These are phyloP conservation scores for Kandelia obovata DNA, from an alignment of 345 rosid genomes.

Conservation along the genomic window DNA sequence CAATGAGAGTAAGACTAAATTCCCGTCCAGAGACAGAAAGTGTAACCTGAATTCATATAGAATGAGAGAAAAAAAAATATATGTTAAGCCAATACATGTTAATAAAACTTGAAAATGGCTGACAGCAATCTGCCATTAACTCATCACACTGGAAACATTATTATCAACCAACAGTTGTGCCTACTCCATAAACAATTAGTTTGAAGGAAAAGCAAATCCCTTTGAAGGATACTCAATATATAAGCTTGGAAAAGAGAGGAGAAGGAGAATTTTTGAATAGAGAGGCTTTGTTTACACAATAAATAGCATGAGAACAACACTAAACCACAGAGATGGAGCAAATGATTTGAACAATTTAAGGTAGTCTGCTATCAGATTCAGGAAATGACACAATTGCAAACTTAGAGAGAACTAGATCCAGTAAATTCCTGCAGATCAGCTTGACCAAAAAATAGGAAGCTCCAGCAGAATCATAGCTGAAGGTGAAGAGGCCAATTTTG, in stretches of 20 bases:
- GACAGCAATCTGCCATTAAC: neutral
- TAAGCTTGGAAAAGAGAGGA: neutral
- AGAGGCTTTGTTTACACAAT: neutral
- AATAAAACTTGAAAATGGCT: neutral
- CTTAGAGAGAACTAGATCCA: neutral
- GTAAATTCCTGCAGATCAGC: neutral
- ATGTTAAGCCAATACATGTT: neutral
- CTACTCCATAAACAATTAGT: neutral
- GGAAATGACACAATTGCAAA: neutral
- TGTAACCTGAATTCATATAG: slow-evolving; percentile 49
- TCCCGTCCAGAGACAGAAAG: slow-evolving; percentile 74
- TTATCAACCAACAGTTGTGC: neutral
- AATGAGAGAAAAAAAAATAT: slow-evolving; percentile 11
- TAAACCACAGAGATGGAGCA: neutral
- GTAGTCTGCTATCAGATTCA: neutral
- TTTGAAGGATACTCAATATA: neutral
- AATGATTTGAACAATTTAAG: neutral
- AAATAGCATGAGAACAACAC: neutral
- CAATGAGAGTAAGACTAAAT: slow-evolving; percentile 76
- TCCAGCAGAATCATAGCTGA: neutral
- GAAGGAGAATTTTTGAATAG: neutral
- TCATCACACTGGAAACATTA: neutral
- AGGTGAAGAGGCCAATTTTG: neutral
- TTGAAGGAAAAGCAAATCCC: neutral
- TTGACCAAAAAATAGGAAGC: neutral